Base-by-base conservation (phyloP, 225 moss, liverwort and hornwort genomes). In the Neckera pumila region DNA sequence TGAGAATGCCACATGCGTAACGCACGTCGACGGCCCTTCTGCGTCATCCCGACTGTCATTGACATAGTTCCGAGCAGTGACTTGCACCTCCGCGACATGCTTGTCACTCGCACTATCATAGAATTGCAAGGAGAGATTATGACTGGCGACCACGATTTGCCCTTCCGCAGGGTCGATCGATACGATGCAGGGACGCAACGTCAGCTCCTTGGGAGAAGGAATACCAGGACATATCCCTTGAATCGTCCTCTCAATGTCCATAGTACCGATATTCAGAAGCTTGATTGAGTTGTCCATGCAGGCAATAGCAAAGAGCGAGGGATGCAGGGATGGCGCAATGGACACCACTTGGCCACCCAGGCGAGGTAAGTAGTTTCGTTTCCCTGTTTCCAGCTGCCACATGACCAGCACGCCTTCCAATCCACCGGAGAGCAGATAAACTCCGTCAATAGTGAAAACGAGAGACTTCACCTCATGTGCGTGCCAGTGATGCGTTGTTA, bases 401-500 rank as follows among this genome's bases (percentile, higher is more conserved):
- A 97, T 84, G 17, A 99, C 97, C 64, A 99, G 92, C 65, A 96
- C 96, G 72, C 93, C 94, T 92, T 99, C 99, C 59, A 90, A 72
- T 60, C 97, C 99, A 83, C 98, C 98, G 43, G 99, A 99, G 30
- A 99, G 91, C 12, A 99, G 89, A 75, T 96, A 96, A 42, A 92
- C 94, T 75, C 99, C 99, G 76, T 99, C 99, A 13, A 89, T 75
- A 42, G 99, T 96, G 83, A 96, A 99, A 15, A 93, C n/a, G 30
- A 99, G 92, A 53, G 93, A 93, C 63, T 89, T 92, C 87, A 99
- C 96, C 87, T 93, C 95, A 62, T 85, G 83, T 11, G 99, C 90
- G 89, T 99, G 99, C 99, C 99, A 99, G 84, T 97, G 99, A 88
- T 95, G 93, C 15, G 95, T 97, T 5, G 96, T 94, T 65, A 96